These are phyloP conservation scores for Canavalia gladiata DNA, from an alignment of 306 rosid genomes.

Conservation along the genomic window DNA sequence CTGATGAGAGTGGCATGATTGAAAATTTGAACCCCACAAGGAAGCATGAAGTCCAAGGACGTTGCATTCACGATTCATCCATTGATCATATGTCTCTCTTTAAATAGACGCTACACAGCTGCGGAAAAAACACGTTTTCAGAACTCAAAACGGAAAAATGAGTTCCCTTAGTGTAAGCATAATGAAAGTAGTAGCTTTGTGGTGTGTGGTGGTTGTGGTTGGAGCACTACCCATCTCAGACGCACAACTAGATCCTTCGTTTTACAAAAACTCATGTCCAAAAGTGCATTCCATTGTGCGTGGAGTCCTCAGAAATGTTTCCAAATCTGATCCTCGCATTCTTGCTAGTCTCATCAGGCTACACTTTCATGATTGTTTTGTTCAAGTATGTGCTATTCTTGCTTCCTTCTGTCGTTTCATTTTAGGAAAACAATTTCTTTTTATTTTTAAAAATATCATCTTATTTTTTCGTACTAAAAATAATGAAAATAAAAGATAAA, in stretches of 20 bases:
- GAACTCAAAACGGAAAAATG: slow-evolving; percentile 15
- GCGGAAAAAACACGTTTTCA: neutral
- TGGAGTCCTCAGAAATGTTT: slow-evolving; percentile 43
- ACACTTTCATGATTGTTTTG: slow-evolving; percentile 74
- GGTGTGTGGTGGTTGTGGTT: neutral
- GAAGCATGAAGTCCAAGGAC: neutral
- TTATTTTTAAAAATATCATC: no score
- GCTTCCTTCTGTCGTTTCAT: no score
- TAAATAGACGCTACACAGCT: neutral
- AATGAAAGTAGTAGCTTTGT: slow-evolving; percentile 5
- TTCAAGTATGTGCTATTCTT: slow-evolving; percentile 49
- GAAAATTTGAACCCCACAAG: no score
- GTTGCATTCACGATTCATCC: neutral
- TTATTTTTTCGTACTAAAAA: no score
- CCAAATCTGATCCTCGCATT: slow-evolving; percentile 54
- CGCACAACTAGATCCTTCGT: slow-evolving; percentile 55
- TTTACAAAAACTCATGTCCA: slow-evolving; percentile 54
- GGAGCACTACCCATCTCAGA: slow-evolving; percentile 47
- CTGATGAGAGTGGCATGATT: no score
- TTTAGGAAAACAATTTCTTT: no score
- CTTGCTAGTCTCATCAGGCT: slow-evolving; percentile 65
- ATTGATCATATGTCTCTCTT: neutral
- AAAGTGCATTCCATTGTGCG: slow-evolving; percentile 40
- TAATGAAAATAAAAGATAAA: no score
- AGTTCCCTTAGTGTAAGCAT: neutral